These are phyloP conservation scores for Penicillium taxi DNA, from an alignment of 495 filamentous ascomycete species.

Conservation along the genomic window DNA sequence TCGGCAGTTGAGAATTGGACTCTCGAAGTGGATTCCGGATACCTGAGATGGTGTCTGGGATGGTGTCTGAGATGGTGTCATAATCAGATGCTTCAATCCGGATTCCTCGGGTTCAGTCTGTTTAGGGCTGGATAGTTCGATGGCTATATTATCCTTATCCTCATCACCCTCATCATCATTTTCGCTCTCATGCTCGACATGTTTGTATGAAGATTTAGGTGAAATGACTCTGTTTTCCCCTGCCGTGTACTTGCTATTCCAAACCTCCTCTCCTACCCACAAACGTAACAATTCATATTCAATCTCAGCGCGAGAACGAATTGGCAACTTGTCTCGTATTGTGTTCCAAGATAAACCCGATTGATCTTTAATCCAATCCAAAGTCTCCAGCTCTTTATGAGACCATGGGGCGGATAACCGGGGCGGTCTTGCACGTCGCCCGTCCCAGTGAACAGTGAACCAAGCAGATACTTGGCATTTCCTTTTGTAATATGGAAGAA, in stretches of 20 bases:
- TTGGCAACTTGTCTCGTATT: constrained; percentile 23
- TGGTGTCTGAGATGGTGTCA: not conserved
- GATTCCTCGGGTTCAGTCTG: not conserved
- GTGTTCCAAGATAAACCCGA: constrained; percentile 27
- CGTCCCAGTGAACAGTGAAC: constrained; percentile 28
- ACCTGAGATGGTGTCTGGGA: constrained; percentile 7
- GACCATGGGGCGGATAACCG: constrained; percentile 29
- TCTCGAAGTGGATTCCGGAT: constrained; percentile 11
- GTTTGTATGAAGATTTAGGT: too few relatives aligned
- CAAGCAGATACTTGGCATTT: constrained; percentile 19
- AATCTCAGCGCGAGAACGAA: constrained; percentile 27
- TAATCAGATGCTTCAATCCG: not conserved
- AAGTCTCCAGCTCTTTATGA: constrained; percentile 19
- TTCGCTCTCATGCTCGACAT: too few relatives aligned
- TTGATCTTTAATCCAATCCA: constrained; percentile 22
- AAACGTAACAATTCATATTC: constrained; percentile 34
- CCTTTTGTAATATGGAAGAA: constrained; percentile 19
- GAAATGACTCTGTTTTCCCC: not conserved
- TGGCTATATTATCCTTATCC: not conserved
- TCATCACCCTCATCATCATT: not conserved
- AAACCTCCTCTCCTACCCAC: constrained; percentile 25
- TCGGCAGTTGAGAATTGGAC: constrained; percentile 5
- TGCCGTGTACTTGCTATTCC: constrained; percentile 1
- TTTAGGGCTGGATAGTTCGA: not conserved
- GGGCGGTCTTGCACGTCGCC: constrained; percentile 26